phyloP scores from a whole-genome alignment of 352 stramenopile species.

The Phytopythium mirpurense region DNA sequence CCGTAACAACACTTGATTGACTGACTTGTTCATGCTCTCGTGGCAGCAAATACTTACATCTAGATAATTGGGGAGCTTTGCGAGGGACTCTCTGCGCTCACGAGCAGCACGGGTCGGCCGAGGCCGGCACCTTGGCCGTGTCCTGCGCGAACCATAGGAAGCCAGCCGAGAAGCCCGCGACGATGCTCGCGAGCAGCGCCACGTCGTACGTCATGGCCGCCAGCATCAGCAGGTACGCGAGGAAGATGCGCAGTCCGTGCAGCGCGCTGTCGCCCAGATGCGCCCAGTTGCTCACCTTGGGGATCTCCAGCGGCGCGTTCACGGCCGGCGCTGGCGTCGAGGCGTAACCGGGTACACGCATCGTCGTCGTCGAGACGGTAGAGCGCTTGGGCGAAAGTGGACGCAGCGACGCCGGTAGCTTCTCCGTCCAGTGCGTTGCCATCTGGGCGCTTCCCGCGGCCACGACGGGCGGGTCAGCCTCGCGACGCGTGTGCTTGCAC shows the following conservation, averaged over 20 bases:
- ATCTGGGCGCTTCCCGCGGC: background rate
- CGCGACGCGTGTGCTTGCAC: background rate
- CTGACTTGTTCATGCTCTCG: too few relatives aligned
- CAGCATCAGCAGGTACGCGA: constrained; percentile 79
- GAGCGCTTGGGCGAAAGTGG: constrained; percentile 10
- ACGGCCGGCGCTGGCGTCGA: too few relatives aligned
- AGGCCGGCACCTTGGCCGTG: constrained; percentile 59
- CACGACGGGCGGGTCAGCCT: background rate
- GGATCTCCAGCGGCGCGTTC: background rate
- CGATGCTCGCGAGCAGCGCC: constrained; percentile 49
- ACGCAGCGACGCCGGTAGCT: constrained; percentile 9
- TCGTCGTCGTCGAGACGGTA: constrained; percentile 11
- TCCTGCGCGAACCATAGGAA: constrained; percentile 71
- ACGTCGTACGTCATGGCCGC: constrained; percentile 79
- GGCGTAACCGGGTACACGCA: too few relatives aligned
- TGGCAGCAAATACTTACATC: too few relatives aligned
- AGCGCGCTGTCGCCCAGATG: constrained; percentile 57
- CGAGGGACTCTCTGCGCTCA: too few relatives aligned
- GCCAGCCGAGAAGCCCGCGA: constrained; percentile 57
- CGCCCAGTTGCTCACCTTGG: constrained; percentile 42
- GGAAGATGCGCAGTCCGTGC: constrained; percentile 56
- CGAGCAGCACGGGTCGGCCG: constrained; percentile 67
- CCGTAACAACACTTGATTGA: too few relatives aligned
- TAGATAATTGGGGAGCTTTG: too few relatives aligned
- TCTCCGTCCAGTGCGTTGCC: background rate